Percentiles rank a stretch among this genome's conserved stretches.
phyloP scores from a whole-genome alignment of 169 alveolate species.

The Eimeria necatrix region DNA sequence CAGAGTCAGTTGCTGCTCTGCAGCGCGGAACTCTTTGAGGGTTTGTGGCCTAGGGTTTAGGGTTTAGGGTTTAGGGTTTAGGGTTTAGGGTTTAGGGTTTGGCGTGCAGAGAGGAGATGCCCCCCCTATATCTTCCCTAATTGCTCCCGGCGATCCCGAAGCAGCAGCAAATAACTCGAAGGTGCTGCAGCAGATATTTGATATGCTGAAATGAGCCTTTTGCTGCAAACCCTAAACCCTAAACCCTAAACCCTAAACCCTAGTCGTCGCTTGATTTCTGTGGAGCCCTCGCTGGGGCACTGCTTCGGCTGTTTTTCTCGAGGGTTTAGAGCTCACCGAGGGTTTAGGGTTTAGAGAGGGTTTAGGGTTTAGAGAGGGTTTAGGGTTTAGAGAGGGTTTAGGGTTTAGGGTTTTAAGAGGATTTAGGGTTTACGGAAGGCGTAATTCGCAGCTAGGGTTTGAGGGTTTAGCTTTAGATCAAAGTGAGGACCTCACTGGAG shows the following conservation, averaged over 20 bases:
- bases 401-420: not conserved
- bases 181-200: slow-evolving; percentile 32
- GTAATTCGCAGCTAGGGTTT: too few species aligned
- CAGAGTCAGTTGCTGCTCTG: too few species aligned
- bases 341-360: not conserved
- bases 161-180: slow-evolving; percentile 39
- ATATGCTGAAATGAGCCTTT: too few species aligned
- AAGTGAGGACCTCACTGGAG: too few species aligned
- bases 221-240: too few species aligned
- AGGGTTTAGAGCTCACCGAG: not conserved
- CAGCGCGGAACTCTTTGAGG: not conserved
- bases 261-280: not conserved
- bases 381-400: too few species aligned
- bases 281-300: not conserved
- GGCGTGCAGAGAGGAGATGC: slow-evolving; percentile 34
- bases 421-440: too few species aligned
- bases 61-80: slow-evolving; percentile 33
- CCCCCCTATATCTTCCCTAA: not conserved
- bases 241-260: slow-evolving; percentile 40
- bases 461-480: too few species aligned
- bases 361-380: too few species aligned
- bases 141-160: slow-evolving; percentile 56
- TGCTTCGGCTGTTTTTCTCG: not conserved
- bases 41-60: not conserved
- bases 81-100: slow-evolving; percentile 8